Evolutionary conservation across 2,329 filamentous ascomycete genomes (phyloP), one percentile per base, ranked within the genome.

Genomic region (Penicillium crustosum): DNA sequence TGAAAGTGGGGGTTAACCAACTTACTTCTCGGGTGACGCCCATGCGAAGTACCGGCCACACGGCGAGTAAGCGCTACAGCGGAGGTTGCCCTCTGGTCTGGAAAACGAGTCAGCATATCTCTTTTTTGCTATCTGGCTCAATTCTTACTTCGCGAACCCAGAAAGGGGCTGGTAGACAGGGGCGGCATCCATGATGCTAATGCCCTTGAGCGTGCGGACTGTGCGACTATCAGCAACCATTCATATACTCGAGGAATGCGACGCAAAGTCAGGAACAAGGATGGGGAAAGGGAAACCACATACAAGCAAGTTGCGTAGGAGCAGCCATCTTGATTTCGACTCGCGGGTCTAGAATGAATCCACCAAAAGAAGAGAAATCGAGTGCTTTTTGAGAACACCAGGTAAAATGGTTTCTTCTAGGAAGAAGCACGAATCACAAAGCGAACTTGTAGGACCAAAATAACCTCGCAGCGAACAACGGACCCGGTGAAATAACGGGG

Each of bases 31-130:
- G 63, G 87, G 89, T 62, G 91, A 90, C 66, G 93, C 93, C 89
- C 91, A 99, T 63, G 92, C 93, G 78, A 97, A 95, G 82, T 93
- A 99, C 73, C 90, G 90, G 75, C 94, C 93, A 78, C 94, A 96
- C 58, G 92, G 90, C 63, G 94, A 97, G 82, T 99, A 99, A 71
- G 87, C 86, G 82, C 90, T 95, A 81, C 92, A 97, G 77, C 94
- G 89, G 72, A 96, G 85, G 80, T 93, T 96, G 74, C 93, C 93
- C 83, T 96, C 90, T 61, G 93, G 93, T 79, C 89, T 91, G 43
- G 39, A 49, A 39, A 49, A 49, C 27, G 15, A 51, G 53, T 62
- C 44, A 61, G 60, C 64, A 66, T 52, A 23, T n/a, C 44, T 19
- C 25, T 50, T 7, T n/a, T 31, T 19, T 29, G 21, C 9, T 35